phyloP scores from a whole-genome alignment of 83 land plant species.

The Diphasiastrum complanatum region DNA sequence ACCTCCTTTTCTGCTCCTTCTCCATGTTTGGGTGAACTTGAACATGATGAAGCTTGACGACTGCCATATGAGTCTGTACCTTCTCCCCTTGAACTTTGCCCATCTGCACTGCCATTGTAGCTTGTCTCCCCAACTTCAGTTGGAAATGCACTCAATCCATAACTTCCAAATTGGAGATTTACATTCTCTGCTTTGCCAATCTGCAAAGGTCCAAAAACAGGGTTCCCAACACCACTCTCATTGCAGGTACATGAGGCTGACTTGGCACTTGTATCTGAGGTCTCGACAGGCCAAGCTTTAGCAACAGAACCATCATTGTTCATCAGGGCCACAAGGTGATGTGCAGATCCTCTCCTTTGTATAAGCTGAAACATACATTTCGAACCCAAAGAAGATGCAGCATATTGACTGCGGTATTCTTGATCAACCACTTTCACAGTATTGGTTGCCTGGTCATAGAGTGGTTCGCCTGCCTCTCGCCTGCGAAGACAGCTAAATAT shows the following conservation, averaged over 20 bases:
- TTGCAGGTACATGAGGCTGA: not conserved
- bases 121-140: constrained; percentile 64
- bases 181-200: constrained; percentile 59
- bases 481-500: constrained; percentile 82
- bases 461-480: constrained; percentile 63
- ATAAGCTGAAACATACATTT: constrained; percentile 95
- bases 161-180: constrained; percentile 65
- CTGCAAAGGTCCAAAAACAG: constrained; percentile 24
- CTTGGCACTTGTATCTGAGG: not conserved
- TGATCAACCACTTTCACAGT: constrained; percentile 67
- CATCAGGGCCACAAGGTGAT: constrained; percentile 81
- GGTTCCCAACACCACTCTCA: not conserved
- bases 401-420: constrained; percentile 68
- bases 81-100: constrained; percentile 39
- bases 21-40: constrained; percentile 68
- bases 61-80: constrained; percentile 46
- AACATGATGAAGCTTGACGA: constrained; percentile 51
- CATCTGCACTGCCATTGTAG: constrained; percentile 52
- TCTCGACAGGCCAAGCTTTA: constrained; percentile 83
- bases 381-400: constrained; percentile 79
- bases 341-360: constrained; percentile 77
- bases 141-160: constrained; percentile 69
- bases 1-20: constrained; percentile 88
- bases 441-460: constrained; percentile 68
- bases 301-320: constrained; percentile 89